phyloP scores from a whole-genome alignment of 371 early-diverging fungal genomes.

The Globomyces sp. region DNA sequence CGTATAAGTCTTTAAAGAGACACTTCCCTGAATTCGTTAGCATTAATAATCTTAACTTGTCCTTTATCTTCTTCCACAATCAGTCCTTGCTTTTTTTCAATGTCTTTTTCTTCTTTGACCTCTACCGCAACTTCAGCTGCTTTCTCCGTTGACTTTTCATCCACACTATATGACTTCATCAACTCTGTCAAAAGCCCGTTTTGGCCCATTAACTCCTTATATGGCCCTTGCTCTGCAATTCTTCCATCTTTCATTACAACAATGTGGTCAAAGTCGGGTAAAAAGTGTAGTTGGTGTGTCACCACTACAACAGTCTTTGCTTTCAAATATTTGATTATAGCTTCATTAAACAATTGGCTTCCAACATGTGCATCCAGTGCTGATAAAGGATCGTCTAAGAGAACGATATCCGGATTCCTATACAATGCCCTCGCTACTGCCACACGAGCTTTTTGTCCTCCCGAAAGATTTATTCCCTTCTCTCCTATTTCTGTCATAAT shows the following conservation, averaged over 20 bases:
- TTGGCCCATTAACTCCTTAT: constrained; percentile 52
- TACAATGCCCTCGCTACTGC: constrained; percentile 63
- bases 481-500: constrained; percentile 36
- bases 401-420: constrained; percentile 64
- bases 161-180: constrained; percentile 4
- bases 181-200: neutral
- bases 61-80: constrained; percentile 62
- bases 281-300: constrained; percentile 82
- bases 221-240: constrained; percentile 66
- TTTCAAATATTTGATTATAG: constrained; percentile 58
- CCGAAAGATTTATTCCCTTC: constrained; percentile 29
- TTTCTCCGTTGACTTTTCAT: constrained; percentile 25
- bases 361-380: constrained; percentile 96
- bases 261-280: constrained; percentile 59
- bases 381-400: constrained; percentile 70
- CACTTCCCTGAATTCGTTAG: constrained; percentile 72
- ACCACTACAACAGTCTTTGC: constrained; percentile 80
- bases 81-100: constrained; percentile 17
- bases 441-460: constrained; percentile 34
- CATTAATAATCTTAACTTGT: constrained; percentile 67
- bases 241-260: constrained; percentile 70
- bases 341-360: constrained; percentile 71
- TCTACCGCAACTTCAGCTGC: constrained; percentile 30
- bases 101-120: constrained; percentile 18
- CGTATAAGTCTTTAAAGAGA: constrained; percentile 62